These are phyloP conservation scores for Leccinum olivaceoglutinosum DNA, from an alignment of 1,284 basidiomycete genomes.

Conservation along the genomic window DNA sequence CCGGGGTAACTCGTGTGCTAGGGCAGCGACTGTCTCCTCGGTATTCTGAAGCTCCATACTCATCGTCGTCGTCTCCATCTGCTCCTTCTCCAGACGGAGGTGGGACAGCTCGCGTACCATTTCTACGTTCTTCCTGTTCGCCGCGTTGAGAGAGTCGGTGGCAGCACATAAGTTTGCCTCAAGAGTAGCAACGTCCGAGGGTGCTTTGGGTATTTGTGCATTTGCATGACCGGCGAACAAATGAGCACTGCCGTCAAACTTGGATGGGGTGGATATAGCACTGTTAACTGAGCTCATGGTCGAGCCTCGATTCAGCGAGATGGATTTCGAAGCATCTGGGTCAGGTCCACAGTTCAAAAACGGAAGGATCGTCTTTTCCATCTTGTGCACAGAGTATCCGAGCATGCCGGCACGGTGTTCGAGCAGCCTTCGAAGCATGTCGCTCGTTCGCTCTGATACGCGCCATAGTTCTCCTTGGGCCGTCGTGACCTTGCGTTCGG, in stretches of 20 bases:
- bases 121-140: conserved; percentile 56
- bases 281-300: conserved; percentile 49
- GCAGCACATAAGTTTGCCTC: conserved; percentile 58
- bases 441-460: conserved; percentile 54
- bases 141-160: conserved; percentile 48
- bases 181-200: conserved; percentile 40
- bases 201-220: conserved; percentile 43
- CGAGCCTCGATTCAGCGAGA: conserved; percentile 46
- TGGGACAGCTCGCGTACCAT: conserved; percentile 55
- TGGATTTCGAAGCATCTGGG: conserved; percentile 45
- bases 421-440: conserved; percentile 56
- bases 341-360: conserved; percentile 23
- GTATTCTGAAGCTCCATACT: conserved; percentile 59
- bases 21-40: conserved; percentile 53
- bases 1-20: conserved; percentile 57
- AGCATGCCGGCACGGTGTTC: conserved; percentile 77
- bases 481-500: conserved; percentile 60
- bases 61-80: conserved; percentile 52
- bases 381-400: conserved; percentile 58
- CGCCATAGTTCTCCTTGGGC: conserved; percentile 65
- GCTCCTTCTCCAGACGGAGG: conserved; percentile 57
- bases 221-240: conserved; percentile 74
- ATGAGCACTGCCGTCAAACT: conserved; percentile 78
- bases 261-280: conserved; percentile 41
- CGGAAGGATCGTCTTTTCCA: conserved; percentile 55